phyloP scores from a whole-genome alignment of 805 yeast species.

The Wickerhamiella kurtzmanii region DNA sequence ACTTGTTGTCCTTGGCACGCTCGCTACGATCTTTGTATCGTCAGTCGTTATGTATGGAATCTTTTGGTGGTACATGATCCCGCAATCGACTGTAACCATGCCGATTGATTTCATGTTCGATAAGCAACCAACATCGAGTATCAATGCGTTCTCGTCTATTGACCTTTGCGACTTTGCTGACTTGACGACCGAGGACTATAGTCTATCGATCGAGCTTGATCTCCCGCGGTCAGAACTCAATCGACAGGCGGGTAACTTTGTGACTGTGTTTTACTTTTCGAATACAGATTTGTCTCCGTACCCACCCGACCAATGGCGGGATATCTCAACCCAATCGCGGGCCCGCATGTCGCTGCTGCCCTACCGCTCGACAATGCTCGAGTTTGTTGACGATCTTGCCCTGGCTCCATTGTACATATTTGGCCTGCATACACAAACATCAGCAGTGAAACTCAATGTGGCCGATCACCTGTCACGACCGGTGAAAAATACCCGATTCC shows the following conservation, averaged over 20 bases:
- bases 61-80: constrained; percentile 6
- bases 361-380: constrained; percentile 20
- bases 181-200: constrained; percentile 17
- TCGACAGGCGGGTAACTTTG: constrained; percentile 23
- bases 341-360: constrained; percentile 25
- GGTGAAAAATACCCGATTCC: neutral
- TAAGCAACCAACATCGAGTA: neutral
- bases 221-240: constrained; percentile 25
- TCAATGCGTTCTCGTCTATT: constrained; percentile 5
- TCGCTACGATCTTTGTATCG: neutral
- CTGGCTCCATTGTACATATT: constrained; percentile 22
- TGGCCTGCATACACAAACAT: constrained; percentile 20
- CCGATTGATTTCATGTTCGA: constrained; percentile 15
- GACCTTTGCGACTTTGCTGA: constrained; percentile 3
- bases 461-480: constrained; percentile 10
- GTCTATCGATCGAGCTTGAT: constrained; percentile 19
- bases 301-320: neutral
- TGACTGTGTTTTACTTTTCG: neutral
- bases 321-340: no score
- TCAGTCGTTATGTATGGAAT: constrained; percentile 2
- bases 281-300: neutral
- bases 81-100: constrained; percentile 11
- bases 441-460: constrained; percentile 18
- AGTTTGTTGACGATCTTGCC: constrained; percentile 19
- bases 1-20: neutral